These are phyloP conservation scores for Kazachstania martiniae DNA, from an alignment of 805 yeast species.

Conservation along the genomic window DNA sequence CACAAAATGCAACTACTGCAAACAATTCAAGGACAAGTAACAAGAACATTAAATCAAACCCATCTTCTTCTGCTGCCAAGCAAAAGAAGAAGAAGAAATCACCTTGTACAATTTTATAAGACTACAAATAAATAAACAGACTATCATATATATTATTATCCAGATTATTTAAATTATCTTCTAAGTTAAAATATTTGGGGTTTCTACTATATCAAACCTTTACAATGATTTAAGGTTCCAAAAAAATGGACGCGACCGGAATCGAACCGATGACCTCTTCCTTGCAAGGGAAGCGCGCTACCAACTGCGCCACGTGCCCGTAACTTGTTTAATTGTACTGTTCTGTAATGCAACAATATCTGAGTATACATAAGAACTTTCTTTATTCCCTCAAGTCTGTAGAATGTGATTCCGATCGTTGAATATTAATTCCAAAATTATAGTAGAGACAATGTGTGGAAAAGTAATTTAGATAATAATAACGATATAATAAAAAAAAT, in stretches of 20 bases:
- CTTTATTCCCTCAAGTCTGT: too few relatives aligned
- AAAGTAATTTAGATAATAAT: too few relatives aligned
- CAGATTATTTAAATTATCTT: background rate
- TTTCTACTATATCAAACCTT: too few relatives aligned
- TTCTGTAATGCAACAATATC: too few relatives aligned
- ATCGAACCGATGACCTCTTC: slow-evolving; percentile 6
- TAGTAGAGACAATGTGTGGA: too few relatives aligned
- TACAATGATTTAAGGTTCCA: too few relatives aligned
- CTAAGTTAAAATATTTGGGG: background rate
- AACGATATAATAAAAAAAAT: too few relatives aligned
- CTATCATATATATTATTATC: background rate
- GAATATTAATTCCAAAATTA: too few relatives aligned
- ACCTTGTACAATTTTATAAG: slow-evolving; percentile 3
- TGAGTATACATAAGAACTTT: too few relatives aligned
- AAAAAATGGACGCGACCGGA: slow-evolving; percentile 5
- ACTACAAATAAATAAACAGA: slow-evolving; percentile 1
- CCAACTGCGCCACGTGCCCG: slow-evolving; percentile 7
- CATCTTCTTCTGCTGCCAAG: too few relatives aligned
- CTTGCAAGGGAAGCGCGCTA: slow-evolving; percentile 7
- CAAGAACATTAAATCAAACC: too few relatives aligned
- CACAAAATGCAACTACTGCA: background rate
- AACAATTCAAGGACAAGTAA: background rate
- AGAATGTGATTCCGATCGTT: too few relatives aligned
- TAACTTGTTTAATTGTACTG: background rate
- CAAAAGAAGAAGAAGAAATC: slow-evolving; percentile 5